These are phyloP conservation scores for Boletus semigastroideus DNA, from an alignment of 1,284 basidiomycete genomes.

Conservation along the genomic window DNA sequence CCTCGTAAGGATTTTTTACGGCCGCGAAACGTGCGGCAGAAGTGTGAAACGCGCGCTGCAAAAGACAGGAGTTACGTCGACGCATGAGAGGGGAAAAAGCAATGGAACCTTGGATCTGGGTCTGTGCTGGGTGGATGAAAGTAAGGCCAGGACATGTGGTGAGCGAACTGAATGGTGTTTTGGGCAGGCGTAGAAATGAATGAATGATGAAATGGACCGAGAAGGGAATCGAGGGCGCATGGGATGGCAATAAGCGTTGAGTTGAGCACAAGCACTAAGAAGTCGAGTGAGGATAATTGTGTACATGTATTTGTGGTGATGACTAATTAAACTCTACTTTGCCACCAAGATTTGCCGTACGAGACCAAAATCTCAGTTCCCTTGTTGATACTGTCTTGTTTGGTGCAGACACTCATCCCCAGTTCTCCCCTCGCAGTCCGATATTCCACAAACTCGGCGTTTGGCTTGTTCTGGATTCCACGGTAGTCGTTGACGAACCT, in stretches of 20 bases:
- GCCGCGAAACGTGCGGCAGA: constrained; percentile 52
- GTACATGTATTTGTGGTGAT: constrained; percentile 18
- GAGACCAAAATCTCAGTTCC: constrained; percentile 87
- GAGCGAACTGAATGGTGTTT: constrained; percentile 38
- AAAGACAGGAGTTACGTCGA: constrained; percentile 14
- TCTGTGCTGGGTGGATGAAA: constrained; percentile 16
- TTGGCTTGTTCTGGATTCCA: constrained; percentile 65
- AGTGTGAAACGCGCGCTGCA: constrained; percentile 75
- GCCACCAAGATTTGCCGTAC: constrained; percentile 95
- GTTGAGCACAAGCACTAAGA: too few relatives aligned
- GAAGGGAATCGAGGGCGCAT: constrained; percentile 49
- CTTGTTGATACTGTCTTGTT: constrained; percentile 61
- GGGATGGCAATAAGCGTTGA: constrained; percentile 6
- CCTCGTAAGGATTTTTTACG: constrained; percentile 89
- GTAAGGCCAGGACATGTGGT: constrained; percentile 21
- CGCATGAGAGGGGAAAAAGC: constrained; percentile 6
- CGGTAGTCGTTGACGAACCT: constrained; percentile 89
- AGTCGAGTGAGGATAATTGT: constrained; percentile 5
- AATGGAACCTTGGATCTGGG: constrained; percentile 27
- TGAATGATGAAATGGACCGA: constrained; percentile 54
- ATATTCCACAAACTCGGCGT: constrained; percentile 71
- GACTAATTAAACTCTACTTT: constrained; percentile 38
- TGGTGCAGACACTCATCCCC: constrained; percentile 76
- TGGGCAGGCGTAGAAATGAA: constrained; percentile 55
- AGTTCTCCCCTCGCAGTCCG: constrained; percentile 60